A percentile compares a stretch with the other conserved stretches of the same genome.
These are phyloP conservation scores for Ramaria sp. DNA, from an alignment of 768 basidiomycete species.

Conservation along the genomic window DNA sequence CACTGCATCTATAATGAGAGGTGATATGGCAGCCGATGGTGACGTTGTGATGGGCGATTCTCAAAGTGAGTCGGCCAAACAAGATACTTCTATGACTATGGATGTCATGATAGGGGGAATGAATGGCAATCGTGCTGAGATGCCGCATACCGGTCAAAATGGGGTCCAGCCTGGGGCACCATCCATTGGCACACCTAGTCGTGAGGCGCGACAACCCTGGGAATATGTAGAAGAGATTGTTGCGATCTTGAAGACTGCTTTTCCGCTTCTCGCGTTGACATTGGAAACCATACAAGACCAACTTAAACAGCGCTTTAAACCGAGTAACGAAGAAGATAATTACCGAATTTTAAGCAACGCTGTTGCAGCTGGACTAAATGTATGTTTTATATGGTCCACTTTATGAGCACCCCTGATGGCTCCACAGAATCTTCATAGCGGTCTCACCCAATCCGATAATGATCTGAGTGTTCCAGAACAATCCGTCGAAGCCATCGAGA, in stretches of 20 bases:
- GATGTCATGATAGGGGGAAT: slow-evolving; percentile 15
- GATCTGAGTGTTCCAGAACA: slow-evolving; percentile 1
- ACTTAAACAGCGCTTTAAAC: slow-evolving; percentile 81
- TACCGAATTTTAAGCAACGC: slow-evolving; percentile 86
- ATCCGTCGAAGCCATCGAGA: slow-evolving; percentile 7
- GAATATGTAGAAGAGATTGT: slow-evolving; percentile 92
- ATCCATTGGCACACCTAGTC: slow-evolving; percentile 17
- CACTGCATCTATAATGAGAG: slow-evolving; percentile 8
- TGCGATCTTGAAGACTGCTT: slow-evolving; percentile 88
- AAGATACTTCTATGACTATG: slow-evolving; percentile 21
- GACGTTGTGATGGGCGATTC: slow-evolving; percentile 1
- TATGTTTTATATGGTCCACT: slow-evolving; percentile 21
- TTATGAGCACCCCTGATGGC: not conserved
- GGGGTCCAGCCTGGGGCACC: slow-evolving; percentile 2
- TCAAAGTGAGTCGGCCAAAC: not conserved
- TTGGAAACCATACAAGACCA: slow-evolving; percentile 98
- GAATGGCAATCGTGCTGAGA: slow-evolving; percentile 22
- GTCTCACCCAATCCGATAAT: slow-evolving; percentile 2
- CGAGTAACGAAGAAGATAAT: slow-evolving; percentile 83
- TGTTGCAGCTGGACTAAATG: slow-evolving; percentile 78
- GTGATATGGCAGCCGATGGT: slow-evolving; percentile 16
- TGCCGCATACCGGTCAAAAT: slow-evolving; percentile 23
- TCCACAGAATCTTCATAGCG: slow-evolving; percentile 6
- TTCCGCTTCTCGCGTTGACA: slow-evolving; percentile 88
- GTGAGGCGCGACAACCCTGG: slow-evolving; percentile 47